Conservation (phyloP, 1,139 yeast species). For the Hansenula lynferdii region DNA sequence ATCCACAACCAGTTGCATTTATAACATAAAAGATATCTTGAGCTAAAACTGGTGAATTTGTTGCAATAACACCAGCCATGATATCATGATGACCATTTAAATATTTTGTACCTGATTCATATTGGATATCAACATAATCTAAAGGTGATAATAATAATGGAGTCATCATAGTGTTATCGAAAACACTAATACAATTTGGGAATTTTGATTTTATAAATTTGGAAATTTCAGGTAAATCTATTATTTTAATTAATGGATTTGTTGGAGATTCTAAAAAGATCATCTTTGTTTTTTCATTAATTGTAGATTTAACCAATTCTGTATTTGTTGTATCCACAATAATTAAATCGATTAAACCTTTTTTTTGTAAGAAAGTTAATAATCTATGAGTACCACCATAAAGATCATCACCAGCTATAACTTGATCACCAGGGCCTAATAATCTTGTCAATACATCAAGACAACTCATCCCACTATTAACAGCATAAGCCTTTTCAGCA, state of each 20-base stretch:
- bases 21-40: slow-evolving; percentile 69
- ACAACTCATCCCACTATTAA: slow-evolving; percentile 91
- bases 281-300: slow-evolving; percentile 56
- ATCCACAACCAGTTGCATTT: slow-evolving; percentile 87
- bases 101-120: slow-evolving; percentile 90
- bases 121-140: slow-evolving; percentile 81
- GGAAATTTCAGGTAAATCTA: slow-evolving; percentile 67
- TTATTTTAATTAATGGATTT: slow-evolving; percentile 84
- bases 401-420: slow-evolving; percentile 88
- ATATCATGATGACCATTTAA: slow-evolving; percentile 92
- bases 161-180: slow-evolving; percentile 95
- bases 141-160: slow-evolving; percentile 83
- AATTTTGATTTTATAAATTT: slow-evolving; percentile 60
- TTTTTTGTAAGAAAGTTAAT: slow-evolving; percentile 63
- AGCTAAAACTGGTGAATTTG: slow-evolving; percentile 57
- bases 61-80: slow-evolving; percentile 91
- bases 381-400: slow-evolving; percentile 92
- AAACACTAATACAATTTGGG: slow-evolving; percentile 72
- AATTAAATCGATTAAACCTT: slow-evolving; percentile 62
- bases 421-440: slow-evolving; percentile 74
- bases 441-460: slow-evolving; percentile 76
- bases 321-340: slow-evolving; percentile 85
- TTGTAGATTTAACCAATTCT: slow-evolving; percentile 38
- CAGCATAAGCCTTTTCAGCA: slow-evolving; percentile 72
- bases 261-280: slow-evolving; percentile 87